Conservation (phyloP, 768 basidiomycete genomes). For the Austroboletus eburneus region DNA sequence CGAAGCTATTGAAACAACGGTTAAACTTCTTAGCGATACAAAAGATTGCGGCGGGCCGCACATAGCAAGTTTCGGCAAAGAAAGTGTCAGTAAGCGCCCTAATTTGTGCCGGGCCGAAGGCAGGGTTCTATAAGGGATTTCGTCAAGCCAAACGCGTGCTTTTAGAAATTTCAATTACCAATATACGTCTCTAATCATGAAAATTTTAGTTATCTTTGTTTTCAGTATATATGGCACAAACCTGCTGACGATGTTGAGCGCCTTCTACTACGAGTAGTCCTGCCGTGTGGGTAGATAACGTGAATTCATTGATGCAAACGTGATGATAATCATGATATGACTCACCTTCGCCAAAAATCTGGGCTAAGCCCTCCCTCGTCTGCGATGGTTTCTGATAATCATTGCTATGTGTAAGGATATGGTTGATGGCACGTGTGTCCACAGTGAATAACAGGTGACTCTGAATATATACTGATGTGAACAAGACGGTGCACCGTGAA, state of each 20-base stretch:
- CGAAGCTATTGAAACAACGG: constrained; percentile 32
- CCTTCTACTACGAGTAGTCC: constrained; percentile 40
- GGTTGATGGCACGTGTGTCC: constrained; percentile 60
- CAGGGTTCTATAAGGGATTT: constrained; percentile 50
- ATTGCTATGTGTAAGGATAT: constrained; percentile 55
- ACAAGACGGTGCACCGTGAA: not conserved
- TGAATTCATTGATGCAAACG: not conserved
- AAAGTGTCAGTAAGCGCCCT: constrained; percentile 56
- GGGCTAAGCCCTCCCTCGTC: constrained; percentile 34
- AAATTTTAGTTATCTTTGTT: not conserved
- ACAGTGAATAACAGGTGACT: constrained; percentile 45
- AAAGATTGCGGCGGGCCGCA: constrained; percentile 18
- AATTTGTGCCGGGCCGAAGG: constrained; percentile 57
- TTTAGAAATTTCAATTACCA: constrained; percentile 18
- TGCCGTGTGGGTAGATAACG: constrained; percentile 17
- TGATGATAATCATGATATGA: not conserved
- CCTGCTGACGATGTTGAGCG: not conserved
- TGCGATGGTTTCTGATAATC: constrained; percentile 54
- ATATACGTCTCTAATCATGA: constrained; percentile 20
- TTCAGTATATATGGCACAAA: not conserved
- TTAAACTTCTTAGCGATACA: constrained; percentile 4
- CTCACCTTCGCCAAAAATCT: constrained; percentile 40
- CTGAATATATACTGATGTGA: constrained; percentile 21
- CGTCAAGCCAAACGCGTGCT: constrained; percentile 35
- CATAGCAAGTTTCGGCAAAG: constrained; percentile 49